Percentiles rank a stretch among this genome's conserved stretches.
Evolutionary conservation across 225 moss, liverwort and hornwort species (phyloP).

Genomic region (Bryum argenteum): DNA sequence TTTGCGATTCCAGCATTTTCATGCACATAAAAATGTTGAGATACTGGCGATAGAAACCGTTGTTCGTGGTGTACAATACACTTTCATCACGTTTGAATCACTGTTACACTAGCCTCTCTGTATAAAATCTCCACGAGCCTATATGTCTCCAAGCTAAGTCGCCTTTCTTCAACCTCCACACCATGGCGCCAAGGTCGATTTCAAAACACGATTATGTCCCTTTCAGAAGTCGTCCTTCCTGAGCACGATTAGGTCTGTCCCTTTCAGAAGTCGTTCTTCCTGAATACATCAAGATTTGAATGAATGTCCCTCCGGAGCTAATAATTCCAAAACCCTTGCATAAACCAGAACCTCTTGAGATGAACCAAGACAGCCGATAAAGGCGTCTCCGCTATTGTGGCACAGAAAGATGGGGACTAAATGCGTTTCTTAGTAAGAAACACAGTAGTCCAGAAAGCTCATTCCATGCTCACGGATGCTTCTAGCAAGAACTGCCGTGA

Average conservation of each 20-base stretch:
- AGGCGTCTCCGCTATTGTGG: no score
- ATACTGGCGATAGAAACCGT: no score
- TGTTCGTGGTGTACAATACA: not conserved
- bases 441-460: not conserved
- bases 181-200: conserved; percentile 14
- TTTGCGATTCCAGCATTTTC: conserved; percentile 40
- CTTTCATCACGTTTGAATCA: conserved; percentile 24
- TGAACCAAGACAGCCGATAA: not conserved
- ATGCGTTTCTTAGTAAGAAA: not conserved
- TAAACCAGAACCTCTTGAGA: not conserved
- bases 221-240: conserved; percentile 9
- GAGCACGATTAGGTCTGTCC: not conserved
- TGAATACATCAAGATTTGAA: conserved; percentile 8
- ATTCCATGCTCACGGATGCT: no score
- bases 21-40: not conserved
- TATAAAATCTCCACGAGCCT: conserved; percentile 30
- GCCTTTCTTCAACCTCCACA: conserved; percentile 36
- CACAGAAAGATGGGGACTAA: no score
- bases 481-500: no score
- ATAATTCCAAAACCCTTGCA: not conserved
- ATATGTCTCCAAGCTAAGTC: conserved; percentile 25
- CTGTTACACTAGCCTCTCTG: conserved; percentile 19
- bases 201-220: not conserved
- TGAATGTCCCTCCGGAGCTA: not conserved
- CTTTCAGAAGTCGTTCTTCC: not conserved